Base-by-base conservation (phyloP, 139 green algal genomes). In the Asterochloris erici region DNA sequence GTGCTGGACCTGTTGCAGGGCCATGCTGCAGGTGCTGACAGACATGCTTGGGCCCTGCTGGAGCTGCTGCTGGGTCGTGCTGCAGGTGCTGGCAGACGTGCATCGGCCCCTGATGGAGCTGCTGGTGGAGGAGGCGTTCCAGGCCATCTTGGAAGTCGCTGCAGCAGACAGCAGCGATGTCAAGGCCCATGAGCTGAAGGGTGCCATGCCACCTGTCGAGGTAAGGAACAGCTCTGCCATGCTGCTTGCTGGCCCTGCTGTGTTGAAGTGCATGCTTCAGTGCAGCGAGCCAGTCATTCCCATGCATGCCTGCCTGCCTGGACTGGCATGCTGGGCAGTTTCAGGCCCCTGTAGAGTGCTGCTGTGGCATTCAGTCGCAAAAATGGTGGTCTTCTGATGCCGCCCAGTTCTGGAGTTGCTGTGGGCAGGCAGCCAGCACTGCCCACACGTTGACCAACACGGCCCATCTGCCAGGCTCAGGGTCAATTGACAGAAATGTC, bases 81-180 rank as follows among this genome's bases (percentile, higher is more conserved):
- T 63, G 80, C 69, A 84, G 80, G 21, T 79, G 24, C 78, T 84
- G 75, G 84, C 86, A 62, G 79, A 88, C 62, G 63, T 91, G 68
- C 82, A 88, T 63, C n/a, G 82, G 68, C 73, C 77, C 4, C 76
- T 95, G 29, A 74, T 92, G 23, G 79, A 86, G 19, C 83, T 91
- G 27, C 63, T 94, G 38, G 81, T 91, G 19, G 64, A 29, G 0
- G 89, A 93, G 54, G 82, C 87, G 10, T 89, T 92, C 38, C 63
- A 81, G 0, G 79, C 78, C 10, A 73, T 83, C 24, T 61, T 79
- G 17, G 47, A 66, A 19, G 71, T 82, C 23, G 69, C 26, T 63
- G 68, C 77, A 29, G 68, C 78, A 13, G 66, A 63, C 64, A 85
- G 82, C 47, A 26, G 68, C 17, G 87, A 91, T 27, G n/a, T 91